Evolutionary conservation across 305 asterid species (phyloP).

Genomic region (Solanum hybrid): DNA sequence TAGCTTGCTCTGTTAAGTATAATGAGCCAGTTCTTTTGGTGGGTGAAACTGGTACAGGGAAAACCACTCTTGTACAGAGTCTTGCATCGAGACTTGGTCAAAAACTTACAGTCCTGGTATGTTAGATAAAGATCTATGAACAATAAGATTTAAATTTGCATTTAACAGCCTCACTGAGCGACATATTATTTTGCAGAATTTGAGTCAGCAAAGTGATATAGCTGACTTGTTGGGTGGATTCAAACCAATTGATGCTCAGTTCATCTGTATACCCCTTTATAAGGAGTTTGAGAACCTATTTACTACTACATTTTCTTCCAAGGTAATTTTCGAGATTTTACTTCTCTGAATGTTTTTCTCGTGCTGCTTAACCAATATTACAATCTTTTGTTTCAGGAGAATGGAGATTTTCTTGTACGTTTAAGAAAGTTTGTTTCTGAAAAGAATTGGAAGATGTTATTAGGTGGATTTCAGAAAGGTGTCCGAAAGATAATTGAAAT

Average conservation of each 20-base stretch:
- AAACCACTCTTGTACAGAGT: constrained; percentile 93
- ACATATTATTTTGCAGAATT: constrained; percentile 48
- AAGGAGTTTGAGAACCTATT: constrained; percentile 69
- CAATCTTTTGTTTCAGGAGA: constrained; percentile 36
- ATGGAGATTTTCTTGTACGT: constrained; percentile 30
- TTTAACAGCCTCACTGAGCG: constrained; percentile 4
- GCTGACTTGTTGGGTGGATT: constrained; percentile 91
- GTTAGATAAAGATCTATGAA: constrained; percentile 11
- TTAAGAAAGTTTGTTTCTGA: constrained; percentile 32
- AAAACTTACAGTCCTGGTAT: constrained; percentile 91
- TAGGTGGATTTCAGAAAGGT: constrained; percentile 53
- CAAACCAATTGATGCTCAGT: constrained; percentile 81
- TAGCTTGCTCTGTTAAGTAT: constrained; percentile 71
- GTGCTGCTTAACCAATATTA: neutral
- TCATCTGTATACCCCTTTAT: constrained; percentile 68
- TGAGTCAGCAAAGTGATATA: constrained; percentile 96
- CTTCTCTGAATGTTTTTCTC: constrained; percentile 3
- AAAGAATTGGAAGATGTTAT: constrained; percentile 74
- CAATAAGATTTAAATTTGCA: neutral
- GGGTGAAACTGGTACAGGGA: constrained; percentile 99
- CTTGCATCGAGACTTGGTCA: constrained; percentile 73
- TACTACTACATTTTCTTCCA: constrained; percentile 43
- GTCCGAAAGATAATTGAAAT: constrained; percentile 39
- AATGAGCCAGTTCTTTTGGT: constrained; percentile 96
- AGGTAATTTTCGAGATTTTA: constrained; percentile 39